Evolutionary conservation across 1,139 yeast genomes (phyloP), one percentile per base, ranked within the genome.

Genomic region (Starmera stellimalicola): DNA sequence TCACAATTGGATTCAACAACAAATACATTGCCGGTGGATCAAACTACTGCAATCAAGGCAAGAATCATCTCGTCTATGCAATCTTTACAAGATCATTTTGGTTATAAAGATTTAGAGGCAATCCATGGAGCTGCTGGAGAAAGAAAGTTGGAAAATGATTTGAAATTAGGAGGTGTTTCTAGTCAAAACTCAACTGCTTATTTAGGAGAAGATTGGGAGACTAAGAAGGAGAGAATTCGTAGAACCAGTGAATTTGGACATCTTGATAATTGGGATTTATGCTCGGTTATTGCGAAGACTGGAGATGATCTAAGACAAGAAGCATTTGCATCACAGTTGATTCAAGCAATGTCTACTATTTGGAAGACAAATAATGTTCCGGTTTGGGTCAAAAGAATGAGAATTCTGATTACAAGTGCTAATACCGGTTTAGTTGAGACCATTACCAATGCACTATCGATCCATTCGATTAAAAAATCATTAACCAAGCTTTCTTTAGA

Each of bases 291-390:
- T 52, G 95, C 91, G 7, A 91, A 91, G 51, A 88, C 95, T 32
- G 98, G 98, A 20, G 91, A 83, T 49, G 98, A 91, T 55, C 58
- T 91, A 34, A 83, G 95, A 16, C 98, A 91, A 54, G 98, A 91
- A 53, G 96, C 98, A 0, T 87, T 91, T 64, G 98, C 98, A 0
- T 87, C 96, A 45, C 98, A 91, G 52, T 57, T 91, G 26, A 88
- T 91, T 32, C 77, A 82, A 36, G 78, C 94, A 29, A 83, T 88
- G 57, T 79, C 94, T 0, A 75, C 73, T 35, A 77, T 85, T 31
- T 91, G 97, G 97, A 71, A 73, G 33, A 69, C 64, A 23, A 70
- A 73, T 18, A 63, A 66, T 2, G 73, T 80, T 6, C 75, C 70
- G 12, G 83, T 77, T 5, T 91, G 98, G 97, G 93, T 91, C 1